Evolutionary conservation across 495 filamentous ascomycete genomes (phyloP), one percentile per base, ranked within the genome.

Genomic region (Penicillium cinerascens): DNA sequence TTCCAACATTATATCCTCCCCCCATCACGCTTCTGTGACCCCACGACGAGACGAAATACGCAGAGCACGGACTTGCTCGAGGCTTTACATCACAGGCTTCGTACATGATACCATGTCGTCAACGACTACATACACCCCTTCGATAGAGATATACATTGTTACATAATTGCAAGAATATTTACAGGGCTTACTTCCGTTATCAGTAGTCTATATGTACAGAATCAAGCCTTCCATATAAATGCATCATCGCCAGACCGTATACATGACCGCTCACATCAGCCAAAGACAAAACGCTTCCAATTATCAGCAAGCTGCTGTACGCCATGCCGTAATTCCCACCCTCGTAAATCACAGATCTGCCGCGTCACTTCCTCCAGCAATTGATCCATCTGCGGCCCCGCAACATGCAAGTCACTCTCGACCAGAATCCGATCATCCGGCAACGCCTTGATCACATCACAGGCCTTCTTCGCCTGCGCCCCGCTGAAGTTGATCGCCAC

Each of bases 351-450:
- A 63, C 92, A 96, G 1, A 97, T 77, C 56, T 77, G 80, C 48
- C 86, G 71, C 40, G 84, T 79, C 40, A 90, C 84, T 18, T 89
- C 78, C 66, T 93, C 89, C 15, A 98, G 68, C 38, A 81, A 64
- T 2, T 73, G 65, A 68, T 97, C 95, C 88, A 97, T 96, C 52
- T 80, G 69, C 7, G 82, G 78, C 5, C 93, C 93, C 5, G 93
- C 95, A 15, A 72, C 82, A 64, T 97, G 92, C 39, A 96, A 64
- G 68, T 98, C 93, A 66, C 91, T 97, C 68, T 98, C 93, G 5
- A 92, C 76, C 16, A 98, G 77, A 10, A 98, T 72, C 36, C 82
- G 77, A 57, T 95, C 83, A 58, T 89, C 83, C 0, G 93, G 92
- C 5, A 93, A 71, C 3, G 77, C 77, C 53, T 81, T 82, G 42